These are phyloP conservation scores for Chenopodium quinoa DNA, from an alignment of 148 eudicot species.

Conservation along the genomic window DNA sequence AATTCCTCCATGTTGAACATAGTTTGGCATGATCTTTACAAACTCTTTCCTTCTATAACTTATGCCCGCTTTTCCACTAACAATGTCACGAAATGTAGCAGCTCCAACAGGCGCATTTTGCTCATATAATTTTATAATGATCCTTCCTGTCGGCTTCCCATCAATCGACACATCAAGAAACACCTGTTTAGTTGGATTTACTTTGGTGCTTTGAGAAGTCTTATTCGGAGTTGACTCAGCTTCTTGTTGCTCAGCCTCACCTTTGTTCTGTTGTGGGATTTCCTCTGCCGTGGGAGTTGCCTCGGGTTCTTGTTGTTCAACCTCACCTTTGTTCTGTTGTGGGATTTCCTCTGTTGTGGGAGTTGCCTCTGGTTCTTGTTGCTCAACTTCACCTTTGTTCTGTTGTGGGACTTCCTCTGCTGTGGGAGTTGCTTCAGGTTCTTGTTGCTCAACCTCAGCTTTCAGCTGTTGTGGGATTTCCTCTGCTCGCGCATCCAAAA, in stretches of 20 bases:
- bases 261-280: too few relatives aligned
- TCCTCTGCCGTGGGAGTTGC: too few relatives aligned
- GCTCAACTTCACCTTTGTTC: too few relatives aligned
- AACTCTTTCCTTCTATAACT: constrained; percentile 81
- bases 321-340: background rate
- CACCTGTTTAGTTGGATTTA: constrained; percentile 39
- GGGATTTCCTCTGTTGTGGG: too few relatives aligned
- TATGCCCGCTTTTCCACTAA: constrained; percentile 75
- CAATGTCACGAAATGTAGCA: constrained; percentile 47
- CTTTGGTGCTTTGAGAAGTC: constrained; percentile 18
- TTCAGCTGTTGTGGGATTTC: constrained; percentile 13
- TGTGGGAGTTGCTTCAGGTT: constrained; percentile 3
- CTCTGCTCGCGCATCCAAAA: constrained; percentile 31
- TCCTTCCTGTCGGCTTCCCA: constrained; percentile 63
- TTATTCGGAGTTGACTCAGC: constrained; percentile 6
- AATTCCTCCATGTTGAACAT: constrained; percentile 89
- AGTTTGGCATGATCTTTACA: constrained; percentile 67
- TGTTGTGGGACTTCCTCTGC: background rate
- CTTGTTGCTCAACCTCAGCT: constrained; percentile 13
- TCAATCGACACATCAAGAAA: constrained; percentile 77
- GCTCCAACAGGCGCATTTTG: constrained; percentile 48
- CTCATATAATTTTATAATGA: constrained; percentile 51
- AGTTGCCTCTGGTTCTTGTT: too few relatives aligned
- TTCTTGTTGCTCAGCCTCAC: background rate
- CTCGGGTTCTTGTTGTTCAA: too few relatives aligned